Conservation (phyloP, 2,329 filamentous ascomycete genomes). For the Paraconiothyrium sp. region DNA sequence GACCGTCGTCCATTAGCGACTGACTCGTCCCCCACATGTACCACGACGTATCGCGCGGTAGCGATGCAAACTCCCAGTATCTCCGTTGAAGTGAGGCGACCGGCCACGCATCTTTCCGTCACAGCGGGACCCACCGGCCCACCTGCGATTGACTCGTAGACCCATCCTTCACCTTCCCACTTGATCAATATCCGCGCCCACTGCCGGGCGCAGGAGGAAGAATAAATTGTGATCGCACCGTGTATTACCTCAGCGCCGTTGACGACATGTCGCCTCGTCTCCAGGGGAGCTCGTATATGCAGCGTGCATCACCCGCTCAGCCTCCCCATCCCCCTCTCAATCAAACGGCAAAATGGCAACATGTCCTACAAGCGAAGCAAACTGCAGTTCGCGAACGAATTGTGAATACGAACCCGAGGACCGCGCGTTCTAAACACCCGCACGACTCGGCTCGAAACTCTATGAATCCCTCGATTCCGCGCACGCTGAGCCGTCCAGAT, state of each 20-base stretch:
- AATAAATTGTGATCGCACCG: not conserved
- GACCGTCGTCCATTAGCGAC: not conserved
- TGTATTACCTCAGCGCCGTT: not conserved
- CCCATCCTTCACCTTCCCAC: not conserved
- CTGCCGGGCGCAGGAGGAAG: not conserved
- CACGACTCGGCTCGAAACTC: not conserved
- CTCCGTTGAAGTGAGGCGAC: not conserved
- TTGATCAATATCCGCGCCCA: not conserved
- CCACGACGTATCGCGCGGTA: not conserved
- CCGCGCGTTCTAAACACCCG: not conserved
- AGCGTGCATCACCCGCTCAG: not conserved
- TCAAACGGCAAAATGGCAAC: not conserved
- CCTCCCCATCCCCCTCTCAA: not conserved
- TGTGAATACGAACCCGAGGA: not conserved
- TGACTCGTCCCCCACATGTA: not conserved
- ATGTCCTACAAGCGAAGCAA: not conserved
- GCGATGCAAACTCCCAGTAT: not conserved
- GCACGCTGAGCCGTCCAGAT: constrained; percentile 1
- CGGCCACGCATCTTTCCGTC: not conserved
- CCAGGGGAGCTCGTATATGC: not conserved
- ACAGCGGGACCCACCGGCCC: not conserved
- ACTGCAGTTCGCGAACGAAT: not conserved
- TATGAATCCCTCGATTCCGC: constrained; percentile 2
- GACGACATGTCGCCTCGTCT: not conserved
- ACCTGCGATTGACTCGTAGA: not conserved